Evolutionary conservation across 2,329 filamentous ascomycete species (phyloP).

Genomic region (Xylaria polymorpha): DNA sequence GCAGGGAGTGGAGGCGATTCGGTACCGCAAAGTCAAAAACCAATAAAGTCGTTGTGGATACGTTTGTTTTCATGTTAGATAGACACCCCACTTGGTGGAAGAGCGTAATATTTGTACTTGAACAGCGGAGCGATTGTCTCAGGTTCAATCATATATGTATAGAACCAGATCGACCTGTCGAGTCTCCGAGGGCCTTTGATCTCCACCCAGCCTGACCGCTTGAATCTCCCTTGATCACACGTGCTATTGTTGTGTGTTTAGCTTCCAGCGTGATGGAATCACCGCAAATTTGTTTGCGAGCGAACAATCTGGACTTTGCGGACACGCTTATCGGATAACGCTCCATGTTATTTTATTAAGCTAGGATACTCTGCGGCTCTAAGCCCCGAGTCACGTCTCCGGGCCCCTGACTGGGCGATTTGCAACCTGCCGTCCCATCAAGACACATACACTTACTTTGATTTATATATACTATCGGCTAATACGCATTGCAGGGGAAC

Average conservation of each 20-base stretch:
- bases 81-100: constrained; percentile 2
- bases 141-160: not conserved
- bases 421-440: not conserved
- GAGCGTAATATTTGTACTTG: not conserved
- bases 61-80: not conserved
- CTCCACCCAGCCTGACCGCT: not conserved
- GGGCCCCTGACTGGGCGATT: not conserved
- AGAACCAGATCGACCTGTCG: not conserved
- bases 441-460: not conserved
- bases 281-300: not conserved
- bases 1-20: constrained; percentile 46
- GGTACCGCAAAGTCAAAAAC: constrained; percentile 48
- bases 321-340: not conserved
- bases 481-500: not conserved
- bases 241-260: not conserved
- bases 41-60: constrained; percentile 29
- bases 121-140: not conserved
- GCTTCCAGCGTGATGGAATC: not conserved
- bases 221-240: not conserved
- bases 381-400: not conserved
- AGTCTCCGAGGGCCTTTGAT: not conserved
- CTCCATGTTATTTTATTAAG: not conserved
- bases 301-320: not conserved
- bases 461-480: not conserved
- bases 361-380: not conserved